phyloP scores from a whole-genome alignment of 192 early-diverging fungal species.

The Rhizoclosmatium sp. region DNA sequence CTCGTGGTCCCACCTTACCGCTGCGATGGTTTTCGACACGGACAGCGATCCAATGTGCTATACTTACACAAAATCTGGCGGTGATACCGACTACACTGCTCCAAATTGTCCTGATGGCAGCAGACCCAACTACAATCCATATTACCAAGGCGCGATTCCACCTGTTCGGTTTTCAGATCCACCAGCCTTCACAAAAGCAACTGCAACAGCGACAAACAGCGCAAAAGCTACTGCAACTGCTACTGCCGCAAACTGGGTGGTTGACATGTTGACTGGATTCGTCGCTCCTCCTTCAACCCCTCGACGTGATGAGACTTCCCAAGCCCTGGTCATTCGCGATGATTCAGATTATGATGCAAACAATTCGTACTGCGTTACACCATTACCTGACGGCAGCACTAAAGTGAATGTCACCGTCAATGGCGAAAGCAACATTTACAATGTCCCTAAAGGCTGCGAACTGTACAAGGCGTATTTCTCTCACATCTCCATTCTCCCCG shows the following conservation, averaged over 20 bases:
- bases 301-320: background rate
- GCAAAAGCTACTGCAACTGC: background rate
- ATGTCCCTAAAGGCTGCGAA: background rate
- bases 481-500: background rate
- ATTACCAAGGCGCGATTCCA: background rate
- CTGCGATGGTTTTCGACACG: conserved; percentile 14
- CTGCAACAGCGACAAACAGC: background rate
- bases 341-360: background rate
- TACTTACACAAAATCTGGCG: conserved; percentile 25
- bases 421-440: too few species aligned
- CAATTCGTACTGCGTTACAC: background rate
- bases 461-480: background rate
- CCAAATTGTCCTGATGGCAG: background rate
- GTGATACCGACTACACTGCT: conserved; percentile 5
- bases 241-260: background rate
- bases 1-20: background rate
- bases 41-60: conserved; percentile 22
- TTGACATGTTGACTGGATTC: background rate
- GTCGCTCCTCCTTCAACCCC: background rate
- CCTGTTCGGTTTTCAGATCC: background rate
- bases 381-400: background rate
- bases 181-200: background rate
- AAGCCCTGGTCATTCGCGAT: background rate
- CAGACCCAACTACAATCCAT: background rate
- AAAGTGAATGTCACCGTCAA: background rate